Conservation (phyloP, 2,329 filamentous ascomycete genomes). For the Aureobasidium sp. region DNA sequence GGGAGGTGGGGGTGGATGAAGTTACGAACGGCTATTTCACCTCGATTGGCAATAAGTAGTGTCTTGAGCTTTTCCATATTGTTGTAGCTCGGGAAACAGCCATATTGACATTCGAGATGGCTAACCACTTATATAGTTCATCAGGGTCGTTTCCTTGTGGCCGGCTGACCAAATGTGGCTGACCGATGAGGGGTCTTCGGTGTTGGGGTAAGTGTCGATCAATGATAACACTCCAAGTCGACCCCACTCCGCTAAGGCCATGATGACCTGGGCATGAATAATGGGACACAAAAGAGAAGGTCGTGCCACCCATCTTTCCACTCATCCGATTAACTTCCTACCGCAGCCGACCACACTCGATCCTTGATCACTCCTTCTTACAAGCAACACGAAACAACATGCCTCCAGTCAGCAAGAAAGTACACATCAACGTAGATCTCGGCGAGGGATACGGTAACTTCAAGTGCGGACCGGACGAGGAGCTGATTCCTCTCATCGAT, state of each 20-base stretch:
- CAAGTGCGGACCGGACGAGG: constrained; percentile 48
- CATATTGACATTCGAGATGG: not conserved
- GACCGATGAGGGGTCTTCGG: constrained; percentile 1
- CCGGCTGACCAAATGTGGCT: not conserved
- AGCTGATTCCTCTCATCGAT: constrained; percentile 53
- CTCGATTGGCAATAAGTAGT: constrained; percentile 50
- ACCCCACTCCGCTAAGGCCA: not conserved
- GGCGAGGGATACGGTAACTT: constrained; percentile 46
- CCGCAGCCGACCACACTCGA: not conserved
- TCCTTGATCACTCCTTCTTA: not conserved
- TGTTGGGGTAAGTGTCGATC: constrained; percentile 4
- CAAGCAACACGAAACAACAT: constrained; percentile 23
- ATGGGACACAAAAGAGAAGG: not conserved
- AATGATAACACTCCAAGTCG: constrained; percentile 1
- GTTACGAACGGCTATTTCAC: constrained; percentile 14
- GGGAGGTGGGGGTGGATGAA: not conserved
- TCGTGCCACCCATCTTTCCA: not conserved
- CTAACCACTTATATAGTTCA: not conserved
- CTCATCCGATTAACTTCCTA: not conserved
- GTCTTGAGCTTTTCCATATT: constrained; percentile 39
- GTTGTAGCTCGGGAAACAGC: not conserved
- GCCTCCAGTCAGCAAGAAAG: constrained; percentile 42
- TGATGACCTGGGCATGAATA: not conserved
- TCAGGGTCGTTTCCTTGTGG: not conserved
- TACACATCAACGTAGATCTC: constrained; percentile 46